Percentiles rank a stretch among this genome's conserved stretches.
These are phyloP conservation scores for Sclerospora graminicola DNA, from an alignment of 352 stramenopile genomes.

Conservation along the genomic window DNA sequence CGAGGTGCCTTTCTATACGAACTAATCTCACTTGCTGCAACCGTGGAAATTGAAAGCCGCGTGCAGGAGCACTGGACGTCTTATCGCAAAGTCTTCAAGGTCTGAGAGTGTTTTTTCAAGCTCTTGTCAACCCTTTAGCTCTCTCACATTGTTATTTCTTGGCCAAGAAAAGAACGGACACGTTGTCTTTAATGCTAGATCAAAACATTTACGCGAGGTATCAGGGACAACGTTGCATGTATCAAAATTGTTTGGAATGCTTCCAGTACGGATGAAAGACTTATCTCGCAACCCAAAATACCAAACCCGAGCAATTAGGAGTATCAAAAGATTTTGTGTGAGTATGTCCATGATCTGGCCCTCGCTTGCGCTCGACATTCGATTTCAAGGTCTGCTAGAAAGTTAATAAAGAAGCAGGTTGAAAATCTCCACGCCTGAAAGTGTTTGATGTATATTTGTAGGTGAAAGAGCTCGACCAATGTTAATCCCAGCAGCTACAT, in stretches of 20 bases:
- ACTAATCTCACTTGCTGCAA: slow-evolving; percentile 27
- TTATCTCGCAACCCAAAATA: slow-evolving; percentile 26
- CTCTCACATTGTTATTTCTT: background rate
- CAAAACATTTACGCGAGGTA: slow-evolving; percentile 20
- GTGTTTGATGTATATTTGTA: slow-evolving; percentile 1
- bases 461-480: slow-evolving; percentile 7
- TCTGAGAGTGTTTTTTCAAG: slow-evolving; percentile 8
- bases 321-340: slow-evolving; percentile 36
- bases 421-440: too few relatives aligned
- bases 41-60: slow-evolving; percentile 60
- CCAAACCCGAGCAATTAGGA: slow-evolving; percentile 23
- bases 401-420: background rate
- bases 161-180: slow-evolving; percentile 24
- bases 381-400: slow-evolving; percentile 25
- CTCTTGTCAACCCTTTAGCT: background rate
- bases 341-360: slow-evolving; percentile 69
- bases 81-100: slow-evolving; percentile 59
- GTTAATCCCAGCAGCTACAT: slow-evolving; percentile 15
- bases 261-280: slow-evolving; percentile 44
- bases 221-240: slow-evolving; percentile 43
- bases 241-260: slow-evolving; percentile 42
- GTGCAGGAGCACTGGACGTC: slow-evolving; percentile 40
- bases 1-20: slow-evolving; percentile 46
- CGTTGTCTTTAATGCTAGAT: slow-evolving; percentile 48
- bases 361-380: slow-evolving; percentile 43